phyloP scores from a whole-genome alignment of 768 basidiomycete genomes.

The Suillus lakei region DNA sequence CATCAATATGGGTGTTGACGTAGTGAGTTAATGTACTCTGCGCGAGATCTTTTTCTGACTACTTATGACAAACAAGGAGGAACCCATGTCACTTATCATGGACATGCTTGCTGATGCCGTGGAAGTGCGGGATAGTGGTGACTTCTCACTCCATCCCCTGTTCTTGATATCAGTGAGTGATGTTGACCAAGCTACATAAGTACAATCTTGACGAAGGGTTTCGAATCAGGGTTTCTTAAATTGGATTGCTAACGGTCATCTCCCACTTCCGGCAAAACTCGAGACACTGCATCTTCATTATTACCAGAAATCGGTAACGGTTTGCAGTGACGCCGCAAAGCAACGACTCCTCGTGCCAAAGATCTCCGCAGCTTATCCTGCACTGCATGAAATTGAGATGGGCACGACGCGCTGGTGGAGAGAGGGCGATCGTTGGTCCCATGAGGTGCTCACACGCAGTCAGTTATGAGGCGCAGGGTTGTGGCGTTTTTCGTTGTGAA shows the following conservation, averaged over 20 bases:
- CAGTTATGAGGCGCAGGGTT: not conserved
- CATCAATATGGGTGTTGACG: not conserved
- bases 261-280: not conserved
- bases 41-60: not conserved
- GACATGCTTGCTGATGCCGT: not conserved
- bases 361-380: constrained; percentile 1
- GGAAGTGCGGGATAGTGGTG: not conserved
- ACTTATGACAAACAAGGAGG: not conserved
- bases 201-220: not conserved
- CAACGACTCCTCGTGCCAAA: not conserved
- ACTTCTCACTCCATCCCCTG: not conserved
- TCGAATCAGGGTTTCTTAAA: not conserved
- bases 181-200: too few species aligned
- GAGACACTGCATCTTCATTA: not conserved
- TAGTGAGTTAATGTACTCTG: not conserved
- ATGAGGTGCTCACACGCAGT: not conserved
- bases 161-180: not conserved
- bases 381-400: not conserved
- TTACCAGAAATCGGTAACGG: not conserved
- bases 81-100: constrained; percentile 1
- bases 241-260: constrained; percentile 2
- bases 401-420: not conserved
- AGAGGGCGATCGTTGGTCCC: not conserved
- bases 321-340: not conserved
- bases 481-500: not conserved